Evolutionary conservation across 2,329 filamentous ascomycete species (phyloP).

Genomic region (Ascochyta clinopodiicola): DNA sequence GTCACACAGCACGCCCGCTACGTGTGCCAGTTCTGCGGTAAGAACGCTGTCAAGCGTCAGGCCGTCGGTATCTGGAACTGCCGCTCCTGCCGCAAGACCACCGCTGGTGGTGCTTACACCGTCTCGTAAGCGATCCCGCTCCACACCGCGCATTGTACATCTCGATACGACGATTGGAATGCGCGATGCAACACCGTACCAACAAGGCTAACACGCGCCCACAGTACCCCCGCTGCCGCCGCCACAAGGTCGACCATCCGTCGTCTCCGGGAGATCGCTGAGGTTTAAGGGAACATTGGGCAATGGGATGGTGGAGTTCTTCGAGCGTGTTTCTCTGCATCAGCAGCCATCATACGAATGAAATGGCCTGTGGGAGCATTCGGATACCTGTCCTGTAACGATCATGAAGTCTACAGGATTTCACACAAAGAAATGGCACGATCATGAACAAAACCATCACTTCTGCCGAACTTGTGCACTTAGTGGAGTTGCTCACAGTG

Average conservation of each 20-base stretch:
- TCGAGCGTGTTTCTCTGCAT: conserved; percentile 45
- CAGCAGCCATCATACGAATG: conserved; percentile 38
- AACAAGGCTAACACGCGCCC: conserved; percentile 32
- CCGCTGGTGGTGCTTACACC: conserved; percentile 92
- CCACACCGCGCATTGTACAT: neutral
- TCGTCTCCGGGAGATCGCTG: conserved; percentile 95
- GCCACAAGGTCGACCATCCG: conserved; percentile 96
- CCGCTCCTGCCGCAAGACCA: conserved; percentile 91
- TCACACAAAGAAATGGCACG: conserved; percentile 46
- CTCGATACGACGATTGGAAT: neutral
- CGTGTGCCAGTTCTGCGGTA: conserved; percentile 90
- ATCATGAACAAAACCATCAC: conserved; percentile 35
- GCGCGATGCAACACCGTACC: neutral
- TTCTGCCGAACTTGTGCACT: neutral
- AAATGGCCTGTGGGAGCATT: conserved; percentile 40
- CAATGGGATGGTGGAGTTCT: conserved; percentile 44
- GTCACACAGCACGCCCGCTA: conserved; percentile 98
- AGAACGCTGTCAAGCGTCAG: conserved; percentile 88
- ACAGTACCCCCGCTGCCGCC: conserved; percentile 87
- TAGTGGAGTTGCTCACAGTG: conserved; percentile 18
- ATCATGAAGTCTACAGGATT: conserved; percentile 45
- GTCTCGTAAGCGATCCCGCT: conserved; percentile 75
- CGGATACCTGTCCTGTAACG: conserved; percentile 44
- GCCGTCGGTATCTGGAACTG: conserved; percentile 97
- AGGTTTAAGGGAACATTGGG: conserved; percentile 70